These are phyloP conservation scores for Aschersonia sp. DNA, from an alignment of 2,329 filamentous ascomycete species.

Conservation along the genomic window DNA sequence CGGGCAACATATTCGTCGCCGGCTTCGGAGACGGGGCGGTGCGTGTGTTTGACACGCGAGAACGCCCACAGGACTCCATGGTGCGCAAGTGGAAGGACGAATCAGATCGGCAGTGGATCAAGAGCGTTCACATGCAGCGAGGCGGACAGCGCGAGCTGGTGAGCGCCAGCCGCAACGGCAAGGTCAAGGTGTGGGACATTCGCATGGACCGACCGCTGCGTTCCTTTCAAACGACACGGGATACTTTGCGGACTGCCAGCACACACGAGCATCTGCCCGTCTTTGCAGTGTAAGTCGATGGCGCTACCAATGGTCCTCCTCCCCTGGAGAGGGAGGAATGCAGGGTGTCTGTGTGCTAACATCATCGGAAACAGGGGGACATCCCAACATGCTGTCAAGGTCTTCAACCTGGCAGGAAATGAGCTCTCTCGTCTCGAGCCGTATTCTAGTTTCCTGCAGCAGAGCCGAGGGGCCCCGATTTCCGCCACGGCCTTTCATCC, in stretches of 20 bases:
- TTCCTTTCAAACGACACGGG: constrained; percentile 58
- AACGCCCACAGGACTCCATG: constrained; percentile 78
- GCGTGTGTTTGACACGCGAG: constrained; percentile 80
- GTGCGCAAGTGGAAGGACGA: constrained; percentile 95
- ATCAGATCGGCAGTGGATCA: constrained; percentile 73
- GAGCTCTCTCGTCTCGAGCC: constrained; percentile 76
- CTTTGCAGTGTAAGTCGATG: constrained; percentile 66
- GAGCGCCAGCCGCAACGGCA: constrained; percentile 80
- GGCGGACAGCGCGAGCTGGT: constrained; percentile 85
- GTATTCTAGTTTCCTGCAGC: constrained; percentile 75
- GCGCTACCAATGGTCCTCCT: constrained; percentile 8
- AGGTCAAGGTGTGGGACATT: constrained; percentile 93
- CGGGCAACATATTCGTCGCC: constrained; percentile 88
- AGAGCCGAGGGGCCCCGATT: constrained; percentile 69
- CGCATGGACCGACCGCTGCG: constrained; percentile 67
- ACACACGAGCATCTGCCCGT: constrained; percentile 95
- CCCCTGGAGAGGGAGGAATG: too few species aligned
- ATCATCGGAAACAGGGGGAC: constrained; percentile 49
- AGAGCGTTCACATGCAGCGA: constrained; percentile 90
- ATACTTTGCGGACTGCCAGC: constrained; percentile 70
- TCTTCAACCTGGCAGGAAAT: constrained; percentile 76
- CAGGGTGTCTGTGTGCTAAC: constrained; percentile 7
- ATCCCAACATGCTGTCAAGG: constrained; percentile 73
- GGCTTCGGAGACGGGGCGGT: constrained; percentile 94
- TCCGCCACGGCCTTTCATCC: constrained; percentile 89